Base-by-base conservation (phyloP, 169 alveolate species). In the Plasmodium yoelii region DNA sequence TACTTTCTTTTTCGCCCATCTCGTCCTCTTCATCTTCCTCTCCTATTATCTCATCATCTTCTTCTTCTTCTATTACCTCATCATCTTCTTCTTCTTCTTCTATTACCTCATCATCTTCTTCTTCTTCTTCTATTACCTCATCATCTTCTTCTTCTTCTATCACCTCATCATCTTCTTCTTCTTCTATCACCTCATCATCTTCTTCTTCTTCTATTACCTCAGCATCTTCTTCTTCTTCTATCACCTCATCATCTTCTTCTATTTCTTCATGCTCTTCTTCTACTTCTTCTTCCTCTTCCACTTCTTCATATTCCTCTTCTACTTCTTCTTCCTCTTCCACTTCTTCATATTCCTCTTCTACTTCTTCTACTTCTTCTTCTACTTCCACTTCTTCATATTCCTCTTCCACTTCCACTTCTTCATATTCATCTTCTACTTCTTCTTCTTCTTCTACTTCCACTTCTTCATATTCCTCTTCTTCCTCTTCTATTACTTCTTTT, bases 71-170 rank as follows among this genome's bases (percentile, higher is more conserved):
- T 39, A 19, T 51, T 39, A 4, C 88, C 12, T 26, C 65, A 18
- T 72, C 65, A 15, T 72, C 73, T 42, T 10, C 55, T 0, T n/a
- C 65, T 19, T 1, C 86, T 10, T 71, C 86, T 2, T 39, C 57
- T 24, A 15, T 47, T 46, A 15, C 65, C 44, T 49, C 42, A 1
- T n/a, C 69, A 0, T 49, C 71, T 15, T n/a, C 44, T 22, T 72
- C 68, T 63, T 49, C 71, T 15, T n/a, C 44, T 22, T 72, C 68
- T 63, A 28, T 34, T 46, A 28, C 44, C 68, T n/a, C 88, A 1
- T 73, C 73, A 19, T 15, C 82, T 60, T 80, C 90, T 18, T 15
- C 82, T 60, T 80, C 90, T 18, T 80, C 90, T 34, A 28, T 56
- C 26, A 18, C 82, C 44, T 18, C 56, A 12, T 46, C 84, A 3